Conservation (phyloP, 2,329 filamentous ascomycete species). For the Ophiosphaerella herpotricha region DNA sequence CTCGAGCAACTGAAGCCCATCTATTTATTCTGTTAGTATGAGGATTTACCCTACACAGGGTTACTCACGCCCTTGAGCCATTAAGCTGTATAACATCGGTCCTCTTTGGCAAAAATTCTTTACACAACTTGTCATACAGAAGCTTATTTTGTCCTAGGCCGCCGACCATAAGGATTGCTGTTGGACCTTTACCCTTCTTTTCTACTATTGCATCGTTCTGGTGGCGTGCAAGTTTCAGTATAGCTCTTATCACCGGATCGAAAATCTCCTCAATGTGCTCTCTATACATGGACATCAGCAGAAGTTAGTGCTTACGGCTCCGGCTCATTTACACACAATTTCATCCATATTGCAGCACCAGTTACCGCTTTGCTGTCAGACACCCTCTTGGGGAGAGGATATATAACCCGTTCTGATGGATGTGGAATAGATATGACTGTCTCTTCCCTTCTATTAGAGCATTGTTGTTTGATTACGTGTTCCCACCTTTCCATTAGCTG, state of each 20-base stretch:
- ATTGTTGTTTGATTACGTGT: background rate
- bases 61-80: conserved; percentile 4
- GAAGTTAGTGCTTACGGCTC: too few relatives aligned
- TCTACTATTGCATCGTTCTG: background rate
- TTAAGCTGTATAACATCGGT: conserved; percentile 6
- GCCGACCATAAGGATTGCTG: conserved; percentile 7
- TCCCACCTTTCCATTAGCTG: background rate
- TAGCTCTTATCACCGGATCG: conserved; percentile 3
- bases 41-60: background rate
- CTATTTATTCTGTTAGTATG: background rate
- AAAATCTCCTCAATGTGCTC: conserved; percentile 1
- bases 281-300: background rate
- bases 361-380: background rate
- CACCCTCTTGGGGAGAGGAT: background rate
- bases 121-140: conserved; percentile 3
- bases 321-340: background rate
- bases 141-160: conserved; percentile 8
- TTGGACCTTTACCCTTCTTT: conserved; percentile 3
- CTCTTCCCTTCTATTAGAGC: background rate
- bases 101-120: too few relatives aligned
- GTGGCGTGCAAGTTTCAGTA: background rate
- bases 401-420: too few relatives aligned
- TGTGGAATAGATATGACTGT: background rate
- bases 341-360: background rate
- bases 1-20: conserved; percentile 8